These are phyloP conservation scores for Discostella pseudostelligera DNA, from an alignment of 108 stramenopile genomes.

Conservation along the genomic window DNA sequence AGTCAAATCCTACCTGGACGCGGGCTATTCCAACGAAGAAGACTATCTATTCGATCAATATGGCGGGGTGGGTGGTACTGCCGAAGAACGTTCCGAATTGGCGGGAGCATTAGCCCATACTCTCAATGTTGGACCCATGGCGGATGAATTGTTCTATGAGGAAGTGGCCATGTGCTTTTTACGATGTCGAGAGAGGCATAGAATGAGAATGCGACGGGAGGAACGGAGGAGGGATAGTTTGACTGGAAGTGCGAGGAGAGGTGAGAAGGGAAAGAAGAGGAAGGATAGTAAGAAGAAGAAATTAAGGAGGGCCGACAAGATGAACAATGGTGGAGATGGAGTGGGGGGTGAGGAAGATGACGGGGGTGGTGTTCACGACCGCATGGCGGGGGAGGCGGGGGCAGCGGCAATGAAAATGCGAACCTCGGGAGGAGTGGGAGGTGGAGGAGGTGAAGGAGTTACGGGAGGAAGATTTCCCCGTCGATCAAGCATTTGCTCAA, in stretches of 20 bases:
- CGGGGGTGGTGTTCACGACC: background rate
- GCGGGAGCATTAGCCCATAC: slow-evolving; percentile 37
- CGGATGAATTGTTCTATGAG: slow-evolving; percentile 45
- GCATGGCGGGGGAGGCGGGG: background rate
- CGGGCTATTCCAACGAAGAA: slow-evolving; percentile 43
- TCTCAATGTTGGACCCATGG: slow-evolving; percentile 44
- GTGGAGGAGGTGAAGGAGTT: slow-evolving; percentile 3
- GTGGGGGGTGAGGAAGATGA: background rate
- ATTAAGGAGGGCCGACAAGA: background rate
- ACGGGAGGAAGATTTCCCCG: background rate
- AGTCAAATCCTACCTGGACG: slow-evolving; percentile 33
- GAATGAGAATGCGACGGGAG: slow-evolving; percentile 40
- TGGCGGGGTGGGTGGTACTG: slow-evolving; percentile 41
- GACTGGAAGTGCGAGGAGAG: too few species aligned
- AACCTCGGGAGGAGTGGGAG: background rate
- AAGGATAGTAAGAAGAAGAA: slow-evolving; percentile 14
- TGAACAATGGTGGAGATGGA: background rate
- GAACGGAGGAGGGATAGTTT: slow-evolving; percentile 16
- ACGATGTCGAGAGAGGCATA: slow-evolving; percentile 36
- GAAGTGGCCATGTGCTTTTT: slow-evolving; percentile 51
- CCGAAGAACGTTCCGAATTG: slow-evolving; percentile 36
- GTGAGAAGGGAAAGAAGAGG: background rate
- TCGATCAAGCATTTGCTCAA: background rate
- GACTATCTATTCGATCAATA: slow-evolving; percentile 48
- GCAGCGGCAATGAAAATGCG: background rate